Evolutionary conservation across 768 basidiomycete genomes (phyloP), one percentile per base, ranked within the genome.

Genomic region (Exidia glandulosa): DNA sequence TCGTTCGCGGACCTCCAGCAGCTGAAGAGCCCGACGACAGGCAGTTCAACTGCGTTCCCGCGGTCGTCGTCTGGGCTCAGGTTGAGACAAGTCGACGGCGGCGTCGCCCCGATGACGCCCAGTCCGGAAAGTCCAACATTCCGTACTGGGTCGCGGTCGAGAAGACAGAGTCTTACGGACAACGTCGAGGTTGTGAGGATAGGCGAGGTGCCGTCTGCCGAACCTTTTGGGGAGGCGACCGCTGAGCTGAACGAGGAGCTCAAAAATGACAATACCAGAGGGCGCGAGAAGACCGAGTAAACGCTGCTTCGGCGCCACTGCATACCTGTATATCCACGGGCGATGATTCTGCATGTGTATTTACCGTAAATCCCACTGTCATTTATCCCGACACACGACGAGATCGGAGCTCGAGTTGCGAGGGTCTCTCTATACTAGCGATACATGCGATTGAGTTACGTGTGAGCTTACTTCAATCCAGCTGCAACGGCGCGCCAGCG

Each of bases 1-100:
- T 89, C 88, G 25, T 92, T 87, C 65, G 90, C 90, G n/a, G 86
- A 92, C 72, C 70, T 92, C 57, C 88, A 90, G 71, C 78, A 82
- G 63, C 76, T 87, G 25, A 83, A 83, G 60, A 52, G 27, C 27
- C 50, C 36, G n/a, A 23, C 34, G 29, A 23, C 50, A 23, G 9
- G 25, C 25, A 54, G 25, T 2, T 23, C 50, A 25, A 29, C 60
- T 12, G 14, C 25, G 25, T 4, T 25, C 16, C 50, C 50, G 27
- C 27, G 27, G 14, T 14, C 12, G 27, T 13, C 14, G 27, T 14
- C 25, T 27, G 50, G 50, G 9, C 50, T 54, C 25, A 54, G 25
- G 50, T 13, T 54, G 16, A 27, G 50, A 14, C 50, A 54, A 27
- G 27, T 31, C 25, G 27, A 23, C 6, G 30, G 30, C 3, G 27